Base-by-base conservation (phyloP, 345 rosid species). In the Syzygium aqueum region DNA sequence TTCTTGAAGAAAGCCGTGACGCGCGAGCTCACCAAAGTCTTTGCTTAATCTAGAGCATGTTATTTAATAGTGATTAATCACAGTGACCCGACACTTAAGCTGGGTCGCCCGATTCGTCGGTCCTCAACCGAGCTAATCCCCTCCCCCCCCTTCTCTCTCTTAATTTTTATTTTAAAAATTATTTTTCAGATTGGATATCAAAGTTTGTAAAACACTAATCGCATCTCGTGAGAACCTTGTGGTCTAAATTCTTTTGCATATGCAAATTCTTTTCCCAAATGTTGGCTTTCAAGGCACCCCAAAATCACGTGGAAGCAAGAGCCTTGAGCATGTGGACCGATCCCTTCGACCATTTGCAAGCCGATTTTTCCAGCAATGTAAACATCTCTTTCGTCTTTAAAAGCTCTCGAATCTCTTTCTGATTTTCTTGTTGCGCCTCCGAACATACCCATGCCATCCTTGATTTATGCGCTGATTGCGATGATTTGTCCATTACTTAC, bases 1-100 rank as follows among this genome's bases (percentile, higher is more conserved):
- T 82, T 92, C 73, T 51, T 94, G 90, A 91, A 67, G 89, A 91
- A 90, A 37, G 94, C 94, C 7, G 93, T 91, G 22, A 92, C 91
- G 51, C 78, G 87, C 28, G 94, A 93, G 89, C 77, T 85, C 67
- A 78, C 89, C 51, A 87, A 88, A 67, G 51, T 50, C 61, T 7
- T 53, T 84, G 80, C 86, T 43, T 67, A 37, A 73, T 61, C 19
- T 37, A 7, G 57, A 43, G 84, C 59, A 46, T 85, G 30, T 30
- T 30, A 80, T 80, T 80, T 40, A 43, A 6, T 9, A 22, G n/a
- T 50, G 22, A 40, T 43, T 80, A 27, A 40, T 80, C 53, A 5
- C 43, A 5, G 6, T 6, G 43, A 40, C 56, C 21, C 21, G 37
- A 63, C 21, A 14, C 21, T 8, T 33, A 63, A 15, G 21, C 1